Evolutionary conservation across 768 basidiomycete species (phyloP).

Genomic region (Russula sp.): DNA sequence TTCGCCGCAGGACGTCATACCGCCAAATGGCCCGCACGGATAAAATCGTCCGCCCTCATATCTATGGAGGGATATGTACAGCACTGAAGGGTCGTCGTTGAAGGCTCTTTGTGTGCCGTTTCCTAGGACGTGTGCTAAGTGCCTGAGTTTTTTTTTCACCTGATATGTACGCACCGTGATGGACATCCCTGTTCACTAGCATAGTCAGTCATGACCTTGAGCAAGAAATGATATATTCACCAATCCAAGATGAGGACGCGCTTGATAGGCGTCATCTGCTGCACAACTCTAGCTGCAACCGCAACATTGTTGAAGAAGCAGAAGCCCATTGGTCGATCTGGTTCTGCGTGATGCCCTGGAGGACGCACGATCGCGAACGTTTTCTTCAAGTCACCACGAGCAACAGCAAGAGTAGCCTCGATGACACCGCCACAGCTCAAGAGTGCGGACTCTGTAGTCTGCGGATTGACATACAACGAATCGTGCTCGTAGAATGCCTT

Average conservation of each 20-base stretch:
- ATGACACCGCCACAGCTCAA: slow-evolving; percentile 94
- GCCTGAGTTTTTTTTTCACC: background rate
- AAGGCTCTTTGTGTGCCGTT: slow-evolving; percentile 98
- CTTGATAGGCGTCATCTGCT: slow-evolving; percentile 61
- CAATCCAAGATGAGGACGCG: slow-evolving; percentile 92
- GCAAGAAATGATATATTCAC: slow-evolving; percentile 41
- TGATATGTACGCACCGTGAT: slow-evolving; percentile 59
- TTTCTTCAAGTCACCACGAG: slow-evolving; percentile 72
- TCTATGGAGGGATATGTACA: slow-evolving; percentile 93
- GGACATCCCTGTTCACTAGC: slow-evolving; percentile 69
- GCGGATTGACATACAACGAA: slow-evolving; percentile 86
- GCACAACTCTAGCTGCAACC: slow-evolving; percentile 80
- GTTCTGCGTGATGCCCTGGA: slow-evolving; percentile 97
- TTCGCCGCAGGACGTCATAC: slow-evolving; percentile 79
- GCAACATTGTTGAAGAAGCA: slow-evolving; percentile 99
- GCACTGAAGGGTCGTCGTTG: slow-evolving; percentile 83
- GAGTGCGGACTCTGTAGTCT: slow-evolving; percentile 78
- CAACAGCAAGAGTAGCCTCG: slow-evolving; percentile 83
- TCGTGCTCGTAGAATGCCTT: slow-evolving; percentile 83
- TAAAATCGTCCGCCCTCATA: slow-evolving; percentile 92
- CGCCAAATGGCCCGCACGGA: slow-evolving; percentile 87
- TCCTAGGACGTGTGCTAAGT: slow-evolving; percentile 41
- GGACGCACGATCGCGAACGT: slow-evolving; percentile 94
- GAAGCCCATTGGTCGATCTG: slow-evolving; percentile 97
- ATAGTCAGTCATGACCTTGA: background rate